phyloP scores from a whole-genome alignment of 2,329 filamentous ascomycete species.

The Ceratocystiopsis sp. region DNA sequence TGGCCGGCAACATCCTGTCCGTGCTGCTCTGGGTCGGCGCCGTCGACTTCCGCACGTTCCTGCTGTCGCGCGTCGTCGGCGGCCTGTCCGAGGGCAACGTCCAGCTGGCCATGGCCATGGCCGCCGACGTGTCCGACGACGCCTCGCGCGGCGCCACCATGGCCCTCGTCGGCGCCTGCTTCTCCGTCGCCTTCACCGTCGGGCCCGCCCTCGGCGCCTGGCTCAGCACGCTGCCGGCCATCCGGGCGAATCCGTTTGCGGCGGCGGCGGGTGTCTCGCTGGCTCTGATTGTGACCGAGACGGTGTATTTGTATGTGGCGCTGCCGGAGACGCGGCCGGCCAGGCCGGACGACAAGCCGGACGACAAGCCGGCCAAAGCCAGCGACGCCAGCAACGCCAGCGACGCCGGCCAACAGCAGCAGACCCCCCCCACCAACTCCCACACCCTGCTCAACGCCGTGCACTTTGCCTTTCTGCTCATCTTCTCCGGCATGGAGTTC shows the following conservation, averaged over 20 bases:
- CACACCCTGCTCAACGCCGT: slow-evolving; percentile 67
- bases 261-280: slow-evolving; percentile 81
- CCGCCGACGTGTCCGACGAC: slow-evolving; percentile 86
- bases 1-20: slow-evolving; percentile 83
- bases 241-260: slow-evolving; percentile 83
- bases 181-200: slow-evolving; percentile 93
- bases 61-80: slow-evolving; percentile 82
- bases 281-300: slow-evolving; percentile 70
- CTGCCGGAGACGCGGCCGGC: slow-evolving; percentile 76
- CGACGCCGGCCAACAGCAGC: not conserved
- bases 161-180: slow-evolving; percentile 91
- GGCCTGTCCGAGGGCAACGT: slow-evolving; percentile 94
- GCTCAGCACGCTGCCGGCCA: slow-evolving; percentile 57
- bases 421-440: slow-evolving; percentile 52
- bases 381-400: too few species aligned
- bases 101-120: slow-evolving; percentile 88
- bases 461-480: slow-evolving; percentile 83
- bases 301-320: slow-evolving; percentile 64
- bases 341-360: slow-evolving; percentile 43
- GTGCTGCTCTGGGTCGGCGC: slow-evolving; percentile 90
- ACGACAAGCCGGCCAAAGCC: slow-evolving; percentile 45
- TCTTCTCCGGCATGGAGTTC: slow-evolving; percentile 97
- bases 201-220: slow-evolving; percentile 83
- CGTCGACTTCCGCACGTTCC: slow-evolving; percentile 86
- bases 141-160: slow-evolving; percentile 75